Evolutionary conservation across 2,329 filamentous ascomycete species (phyloP).

Genomic region (Sporothrix inflata): DNA sequence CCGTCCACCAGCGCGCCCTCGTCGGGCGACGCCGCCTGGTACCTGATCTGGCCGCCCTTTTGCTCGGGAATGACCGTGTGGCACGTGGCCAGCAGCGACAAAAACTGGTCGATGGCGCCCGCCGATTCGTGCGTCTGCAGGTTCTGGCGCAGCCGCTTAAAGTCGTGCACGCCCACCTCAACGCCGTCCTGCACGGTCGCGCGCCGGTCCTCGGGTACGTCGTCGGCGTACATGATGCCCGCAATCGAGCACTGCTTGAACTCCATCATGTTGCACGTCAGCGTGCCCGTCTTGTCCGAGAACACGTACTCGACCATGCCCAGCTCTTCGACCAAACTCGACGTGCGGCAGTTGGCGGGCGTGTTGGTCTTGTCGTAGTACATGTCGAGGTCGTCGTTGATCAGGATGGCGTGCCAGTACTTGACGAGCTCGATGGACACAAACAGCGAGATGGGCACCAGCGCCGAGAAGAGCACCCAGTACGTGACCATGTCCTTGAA

Average conservation of each 20-base stretch:
- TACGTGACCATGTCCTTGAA: constrained; percentile 96
- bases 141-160: constrained; percentile 74
- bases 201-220: constrained; percentile 86
- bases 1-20: constrained; percentile 97
- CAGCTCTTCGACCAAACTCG: constrained; percentile 92
- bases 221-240: constrained; percentile 90
- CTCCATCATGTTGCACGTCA: constrained; percentile 96
- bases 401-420: constrained; percentile 96
- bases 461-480: constrained; percentile 95
- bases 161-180: constrained; percentile 82
- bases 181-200: constrained; percentile 76
- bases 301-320: constrained; percentile 99
- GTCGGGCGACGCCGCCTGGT: constrained; percentile 95
- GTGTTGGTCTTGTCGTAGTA: constrained; percentile 97
- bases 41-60: constrained; percentile 82
- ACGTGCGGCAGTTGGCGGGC: constrained; percentile 92
- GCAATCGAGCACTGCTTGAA: constrained; percentile 94
- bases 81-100: constrained; percentile 83
- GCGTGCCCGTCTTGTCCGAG: constrained; percentile 88
- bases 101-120: constrained; percentile 72
- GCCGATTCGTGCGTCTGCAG: constrained; percentile 57
- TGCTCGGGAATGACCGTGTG: constrained; percentile 97
- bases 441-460: constrained; percentile 97
- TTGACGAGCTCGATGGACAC: constrained; percentile 98
- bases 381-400: constrained; percentile 96